phyloP scores from a whole-genome alignment of 305 asterid species.

The Solanum hybrid region DNA sequence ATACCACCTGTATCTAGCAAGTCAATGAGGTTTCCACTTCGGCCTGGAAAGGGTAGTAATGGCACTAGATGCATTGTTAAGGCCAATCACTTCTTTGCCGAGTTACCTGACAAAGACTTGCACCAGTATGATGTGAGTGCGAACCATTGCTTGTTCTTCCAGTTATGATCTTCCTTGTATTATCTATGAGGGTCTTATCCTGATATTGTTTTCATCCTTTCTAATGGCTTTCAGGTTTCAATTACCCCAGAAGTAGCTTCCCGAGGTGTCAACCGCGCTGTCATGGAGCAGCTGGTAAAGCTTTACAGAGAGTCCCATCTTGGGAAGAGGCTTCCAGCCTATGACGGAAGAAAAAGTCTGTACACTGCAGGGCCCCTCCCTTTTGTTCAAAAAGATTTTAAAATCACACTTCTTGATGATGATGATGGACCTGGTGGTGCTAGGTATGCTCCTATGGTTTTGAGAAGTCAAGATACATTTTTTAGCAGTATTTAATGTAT shows the following conservation, averaged over 20 bases:
- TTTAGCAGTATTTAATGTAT: not conserved
- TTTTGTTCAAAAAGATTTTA: slow-evolving; percentile 63
- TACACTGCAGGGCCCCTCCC: slow-evolving; percentile 98
- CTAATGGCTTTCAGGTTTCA: slow-evolving; percentile 40
- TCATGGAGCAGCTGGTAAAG: slow-evolving; percentile 67
- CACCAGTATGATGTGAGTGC: slow-evolving; percentile 85
- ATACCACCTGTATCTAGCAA: slow-evolving; percentile 80
- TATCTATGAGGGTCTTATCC: not conserved
- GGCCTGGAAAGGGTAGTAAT: slow-evolving; percentile 73
- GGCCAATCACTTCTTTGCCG: slow-evolving; percentile 90
- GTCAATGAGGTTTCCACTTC: slow-evolving; percentile 68
- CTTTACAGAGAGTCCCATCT: slow-evolving; percentile 69
- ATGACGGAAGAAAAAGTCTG: slow-evolving; percentile 88
- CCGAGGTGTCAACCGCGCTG: slow-evolving; percentile 79
- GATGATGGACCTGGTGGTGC: slow-evolving; percentile 62
- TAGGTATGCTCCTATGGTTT: slow-evolving; percentile 28
- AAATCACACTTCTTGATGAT: slow-evolving; percentile 55
- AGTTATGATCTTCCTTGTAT: not conserved
- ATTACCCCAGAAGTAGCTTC: slow-evolving; percentile 74
- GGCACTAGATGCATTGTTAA: slow-evolving; percentile 71
- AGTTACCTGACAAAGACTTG: slow-evolving; percentile 81
- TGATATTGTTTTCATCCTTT: not conserved
- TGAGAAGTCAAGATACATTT: not conserved
- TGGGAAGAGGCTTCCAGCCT: slow-evolving; percentile 80
- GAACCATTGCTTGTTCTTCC: not conserved